phyloP scores from a whole-genome alignment of 768 basidiomycete species.

The Hirschioporus abietinus region DNA sequence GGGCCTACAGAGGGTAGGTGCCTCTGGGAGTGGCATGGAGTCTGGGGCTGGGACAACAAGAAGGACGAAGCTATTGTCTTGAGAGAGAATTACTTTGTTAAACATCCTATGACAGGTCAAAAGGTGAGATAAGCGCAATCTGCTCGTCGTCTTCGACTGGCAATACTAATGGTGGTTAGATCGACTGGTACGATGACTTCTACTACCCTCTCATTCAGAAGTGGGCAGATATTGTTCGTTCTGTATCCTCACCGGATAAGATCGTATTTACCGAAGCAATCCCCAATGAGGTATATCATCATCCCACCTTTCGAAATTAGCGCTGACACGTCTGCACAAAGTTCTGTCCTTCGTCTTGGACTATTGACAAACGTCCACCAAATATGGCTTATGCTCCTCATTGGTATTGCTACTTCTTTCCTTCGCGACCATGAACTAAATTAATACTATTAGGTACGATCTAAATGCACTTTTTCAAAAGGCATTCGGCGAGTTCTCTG shows the following conservation, averaged over 20 bases:
- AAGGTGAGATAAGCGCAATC: slow-evolving; percentile 37
- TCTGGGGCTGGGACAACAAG: slow-evolving; percentile 82
- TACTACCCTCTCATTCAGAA: slow-evolving; percentile 71
- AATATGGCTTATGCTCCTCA: slow-evolving; percentile 73
- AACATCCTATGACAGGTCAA: slow-evolving; percentile 56
- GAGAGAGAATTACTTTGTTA: slow-evolving; percentile 79
- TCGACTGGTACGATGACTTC: slow-evolving; percentile 85
- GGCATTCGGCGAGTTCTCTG: slow-evolving; percentile 76
- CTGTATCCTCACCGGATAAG: slow-evolving; percentile 43
- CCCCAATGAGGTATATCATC: slow-evolving; percentile 75
- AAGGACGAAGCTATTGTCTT: slow-evolving; percentile 69
- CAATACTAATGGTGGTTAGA: slow-evolving; percentile 29
- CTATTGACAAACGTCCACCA: slow-evolving; percentile 49
- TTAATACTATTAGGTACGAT: slow-evolving; percentile 67
- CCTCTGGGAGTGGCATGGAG: slow-evolving; percentile 87
- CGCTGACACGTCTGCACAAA: slow-evolving; percentile 25
- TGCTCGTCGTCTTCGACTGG: background rate
- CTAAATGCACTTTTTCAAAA: slow-evolving; percentile 84
- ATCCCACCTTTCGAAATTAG: background rate
- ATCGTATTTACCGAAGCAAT: slow-evolving; percentile 79
- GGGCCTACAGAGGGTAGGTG: slow-evolving; percentile 72
- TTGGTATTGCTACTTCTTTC: slow-evolving; percentile 40
- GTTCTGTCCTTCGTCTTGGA: slow-evolving; percentile 82
- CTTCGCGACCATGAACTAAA: slow-evolving; percentile 34
- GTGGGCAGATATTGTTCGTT: slow-evolving; percentile 61